These are phyloP conservation scores for Melampsora americana DNA, from an alignment of 1,284 basidiomycete genomes.

Conservation along the genomic window DNA sequence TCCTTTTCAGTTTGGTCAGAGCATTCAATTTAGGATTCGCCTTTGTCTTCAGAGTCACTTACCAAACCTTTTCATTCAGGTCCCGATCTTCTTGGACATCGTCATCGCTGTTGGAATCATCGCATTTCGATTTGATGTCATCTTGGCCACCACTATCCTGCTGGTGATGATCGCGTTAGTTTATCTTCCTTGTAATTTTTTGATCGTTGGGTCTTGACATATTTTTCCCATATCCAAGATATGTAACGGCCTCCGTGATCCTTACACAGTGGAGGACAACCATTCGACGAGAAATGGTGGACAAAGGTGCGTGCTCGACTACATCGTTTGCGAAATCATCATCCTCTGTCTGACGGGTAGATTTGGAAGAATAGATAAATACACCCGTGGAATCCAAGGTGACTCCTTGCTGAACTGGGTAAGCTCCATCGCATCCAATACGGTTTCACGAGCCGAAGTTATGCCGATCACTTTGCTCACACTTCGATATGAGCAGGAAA, in stretches of 20 bases:
- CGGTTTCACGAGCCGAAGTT: constrained; percentile 47
- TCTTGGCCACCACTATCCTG: constrained; percentile 30
- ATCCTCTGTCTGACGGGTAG: neutral
- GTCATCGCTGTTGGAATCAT: constrained; percentile 39
- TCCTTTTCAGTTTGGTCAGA: constrained; percentile 36
- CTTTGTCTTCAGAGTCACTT: constrained; percentile 41
- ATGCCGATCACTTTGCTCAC: constrained; percentile 50
- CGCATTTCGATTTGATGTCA: constrained; percentile 40
- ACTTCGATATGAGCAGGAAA: constrained; percentile 52
- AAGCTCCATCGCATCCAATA: constrained; percentile 62
- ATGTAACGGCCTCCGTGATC: constrained; percentile 52
- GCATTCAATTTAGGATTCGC: constrained; percentile 51
- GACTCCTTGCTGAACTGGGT: constrained; percentile 37
- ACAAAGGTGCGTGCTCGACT: constrained; percentile 38
- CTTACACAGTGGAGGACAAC: constrained; percentile 70
- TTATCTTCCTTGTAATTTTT: constrained; percentile 30
- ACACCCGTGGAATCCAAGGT: constrained; percentile 37
- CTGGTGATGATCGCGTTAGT: constrained; percentile 42
- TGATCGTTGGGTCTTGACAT: constrained; percentile 41
- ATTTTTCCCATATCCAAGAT: constrained; percentile 39
- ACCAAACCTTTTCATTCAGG: neutral
- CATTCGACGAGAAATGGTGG: constrained; percentile 49
- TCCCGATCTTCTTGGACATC: constrained; percentile 41
- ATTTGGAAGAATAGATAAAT: constrained; percentile 28
- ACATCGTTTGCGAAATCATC: neutral